A percentile compares a stretch with the other conserved stretches of the same genome.
These are phyloP conservation scores for Clonostachys solani DNA, from an alignment of 2,329 filamentous ascomycete genomes.

Conservation along the genomic window DNA sequence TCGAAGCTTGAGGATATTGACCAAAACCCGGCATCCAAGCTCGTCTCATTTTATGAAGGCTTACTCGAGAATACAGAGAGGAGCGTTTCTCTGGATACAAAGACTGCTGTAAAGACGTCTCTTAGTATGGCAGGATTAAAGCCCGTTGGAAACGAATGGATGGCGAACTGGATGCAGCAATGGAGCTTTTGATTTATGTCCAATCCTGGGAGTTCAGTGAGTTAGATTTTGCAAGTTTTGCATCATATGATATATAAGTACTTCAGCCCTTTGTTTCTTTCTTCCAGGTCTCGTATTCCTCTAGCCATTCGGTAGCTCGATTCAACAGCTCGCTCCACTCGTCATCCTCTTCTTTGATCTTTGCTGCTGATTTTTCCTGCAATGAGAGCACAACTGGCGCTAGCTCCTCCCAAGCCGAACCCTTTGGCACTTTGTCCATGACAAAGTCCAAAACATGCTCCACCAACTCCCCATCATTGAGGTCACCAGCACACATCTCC, in stretches of 20 bases:
- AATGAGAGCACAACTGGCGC: no score
- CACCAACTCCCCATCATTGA: no score
- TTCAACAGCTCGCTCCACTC: no score
- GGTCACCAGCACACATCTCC: no score
- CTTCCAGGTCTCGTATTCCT: background rate
- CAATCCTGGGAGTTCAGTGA: no score
- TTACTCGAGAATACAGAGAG: conserved; percentile 27
- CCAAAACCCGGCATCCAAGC: conserved; percentile 44
- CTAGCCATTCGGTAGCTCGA: background rate
- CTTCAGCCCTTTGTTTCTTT: background rate
- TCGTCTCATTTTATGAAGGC: conserved; percentile 47
- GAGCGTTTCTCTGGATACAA: conserved; percentile 32
- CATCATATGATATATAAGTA: background rate
- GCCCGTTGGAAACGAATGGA: conserved; percentile 34
- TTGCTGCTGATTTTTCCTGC: no score
- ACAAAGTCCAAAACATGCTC: no score
- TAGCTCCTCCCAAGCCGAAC: no score
- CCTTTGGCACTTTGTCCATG: no score
- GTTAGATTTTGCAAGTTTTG: no score
- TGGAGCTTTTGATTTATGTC: conserved; percentile 24
- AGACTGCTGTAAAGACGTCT: conserved; percentile 30
- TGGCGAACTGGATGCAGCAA: conserved; percentile 43
- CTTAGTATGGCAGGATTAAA: conserved; percentile 32
- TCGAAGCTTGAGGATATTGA: conserved; percentile 25
- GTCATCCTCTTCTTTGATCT: no score